phyloP scores from a whole-genome alignment of 805 yeast genomes.

The Saccharomycopsis sp. region DNA sequence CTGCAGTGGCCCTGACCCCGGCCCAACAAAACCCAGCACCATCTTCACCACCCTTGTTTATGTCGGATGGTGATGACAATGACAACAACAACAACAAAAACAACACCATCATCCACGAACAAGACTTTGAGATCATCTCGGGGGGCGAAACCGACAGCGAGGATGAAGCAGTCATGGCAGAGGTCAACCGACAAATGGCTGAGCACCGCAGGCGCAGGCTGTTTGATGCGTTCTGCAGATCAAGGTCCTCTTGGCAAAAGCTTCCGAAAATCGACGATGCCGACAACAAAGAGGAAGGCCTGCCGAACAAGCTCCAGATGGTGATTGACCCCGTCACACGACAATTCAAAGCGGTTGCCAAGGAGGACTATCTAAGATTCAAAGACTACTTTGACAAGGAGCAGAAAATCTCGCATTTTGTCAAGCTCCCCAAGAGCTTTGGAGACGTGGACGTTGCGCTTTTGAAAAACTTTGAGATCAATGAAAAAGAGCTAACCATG shows the following conservation, averaged over 20 bases:
- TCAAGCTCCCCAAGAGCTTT: slow-evolving; percentile 32
- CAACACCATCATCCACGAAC: too few species aligned
- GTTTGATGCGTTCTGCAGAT: background rate
- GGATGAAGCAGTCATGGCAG: background rate
- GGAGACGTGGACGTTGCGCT: slow-evolving; percentile 31
- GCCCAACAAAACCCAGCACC: too few species aligned
- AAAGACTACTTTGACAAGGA: slow-evolving; percentile 22
- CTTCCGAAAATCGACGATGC: too few species aligned
- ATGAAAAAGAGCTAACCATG: slow-evolving; percentile 50
- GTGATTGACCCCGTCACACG: slow-evolving; percentile 13
- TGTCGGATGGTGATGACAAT: too few species aligned
- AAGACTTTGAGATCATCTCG: too few species aligned
- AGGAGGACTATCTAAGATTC: slow-evolving; percentile 20
- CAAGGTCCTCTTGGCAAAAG: too few species aligned
- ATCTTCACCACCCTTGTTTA: too few species aligned
- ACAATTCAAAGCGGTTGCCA: slow-evolving; percentile 12
- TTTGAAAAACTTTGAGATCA: slow-evolving; percentile 37
- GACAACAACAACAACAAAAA: too few species aligned
- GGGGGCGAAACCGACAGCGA: background rate
- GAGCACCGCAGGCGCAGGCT: background rate
- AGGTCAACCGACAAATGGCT: background rate
- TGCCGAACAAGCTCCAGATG: background rate
- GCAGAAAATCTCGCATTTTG: slow-evolving; percentile 30
- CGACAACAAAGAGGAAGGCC: background rate
- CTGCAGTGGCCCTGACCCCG: too few species aligned